Percentiles rank a stretch among this genome's conserved stretches.
Evolutionary conservation across 345 rosid species (phyloP).

Genomic region (Rhodamnia argentea): DNA sequence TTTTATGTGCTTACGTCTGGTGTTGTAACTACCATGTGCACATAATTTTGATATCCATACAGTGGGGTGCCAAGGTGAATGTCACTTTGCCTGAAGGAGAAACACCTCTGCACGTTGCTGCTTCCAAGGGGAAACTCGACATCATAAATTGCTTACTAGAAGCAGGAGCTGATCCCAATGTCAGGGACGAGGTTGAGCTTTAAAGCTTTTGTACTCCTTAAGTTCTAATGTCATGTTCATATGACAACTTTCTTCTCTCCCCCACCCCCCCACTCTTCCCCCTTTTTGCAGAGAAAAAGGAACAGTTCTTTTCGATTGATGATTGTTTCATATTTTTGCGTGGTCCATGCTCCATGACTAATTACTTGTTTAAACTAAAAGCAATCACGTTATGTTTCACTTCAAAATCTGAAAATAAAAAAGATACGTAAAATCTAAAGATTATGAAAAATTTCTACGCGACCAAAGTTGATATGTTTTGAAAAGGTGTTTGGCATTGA

Average conservation of each 20-base stretch:
- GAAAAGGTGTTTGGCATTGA: background rate
- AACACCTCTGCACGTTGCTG: conserved; percentile 85
- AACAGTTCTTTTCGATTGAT: background rate
- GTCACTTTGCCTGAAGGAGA: conserved; percentile 59
- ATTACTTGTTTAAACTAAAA: background rate
- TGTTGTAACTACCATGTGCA: background rate
- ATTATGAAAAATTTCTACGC: no score
- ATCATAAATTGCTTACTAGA: conserved; percentile 55
- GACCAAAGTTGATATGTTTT: background rate
- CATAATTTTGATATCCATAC: conserved; percentile 3
- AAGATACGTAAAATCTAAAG: no score
- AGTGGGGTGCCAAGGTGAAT: conserved; percentile 82
- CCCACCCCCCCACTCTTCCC: no score
- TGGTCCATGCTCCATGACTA: background rate
- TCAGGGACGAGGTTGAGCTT: conserved; percentile 42
- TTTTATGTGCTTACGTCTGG: background rate
- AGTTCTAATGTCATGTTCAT: background rate
- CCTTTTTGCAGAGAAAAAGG: background rate
- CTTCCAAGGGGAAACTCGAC: conserved; percentile 50
- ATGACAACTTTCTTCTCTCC: background rate
- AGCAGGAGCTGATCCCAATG: conserved; percentile 80
- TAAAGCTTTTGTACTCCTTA: background rate
- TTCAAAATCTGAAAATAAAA: background rate
- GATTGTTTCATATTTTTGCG: background rate
- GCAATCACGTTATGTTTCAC: background rate